These are phyloP conservation scores for Circinella minor DNA, from an alignment of 371 early-diverging fungal species.

Conservation along the genomic window DNA sequence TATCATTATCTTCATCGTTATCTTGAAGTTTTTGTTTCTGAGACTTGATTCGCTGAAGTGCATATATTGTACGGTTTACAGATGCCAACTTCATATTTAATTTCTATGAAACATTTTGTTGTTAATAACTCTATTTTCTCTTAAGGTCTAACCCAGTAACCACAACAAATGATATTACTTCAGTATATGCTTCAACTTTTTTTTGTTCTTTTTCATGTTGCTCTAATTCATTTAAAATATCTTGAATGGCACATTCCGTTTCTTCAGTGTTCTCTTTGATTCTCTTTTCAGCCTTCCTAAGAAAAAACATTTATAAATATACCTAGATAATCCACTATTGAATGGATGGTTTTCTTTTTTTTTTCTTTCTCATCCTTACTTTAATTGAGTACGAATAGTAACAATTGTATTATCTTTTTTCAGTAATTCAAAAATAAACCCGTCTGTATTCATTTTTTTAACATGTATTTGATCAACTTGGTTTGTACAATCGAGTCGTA, in stretches of 20 bases:
- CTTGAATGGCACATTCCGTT: conserved; percentile 1
- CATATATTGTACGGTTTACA: conserved; percentile 4
- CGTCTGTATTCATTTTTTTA: not conserved
- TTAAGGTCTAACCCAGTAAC: no score
- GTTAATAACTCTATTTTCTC: not conserved
- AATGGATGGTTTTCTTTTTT: no score
- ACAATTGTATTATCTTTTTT: not conserved
- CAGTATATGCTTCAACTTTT: conserved; percentile 1
- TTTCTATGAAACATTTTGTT: not conserved
- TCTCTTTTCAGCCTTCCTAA: not conserved
- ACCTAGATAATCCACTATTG: no score
- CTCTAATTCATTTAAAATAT: not conserved
- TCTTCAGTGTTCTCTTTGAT: not conserved
- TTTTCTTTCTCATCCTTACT: not conserved
- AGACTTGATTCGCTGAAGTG: not conserved
- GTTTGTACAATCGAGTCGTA: not conserved
- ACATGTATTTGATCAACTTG: not conserved
- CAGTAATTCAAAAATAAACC: not conserved
- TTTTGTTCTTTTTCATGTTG: conserved; percentile 1
- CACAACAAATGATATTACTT: not conserved
- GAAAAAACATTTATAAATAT: not conserved
- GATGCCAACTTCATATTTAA: not conserved
- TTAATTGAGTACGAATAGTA: not conserved
- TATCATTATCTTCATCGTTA: not conserved
- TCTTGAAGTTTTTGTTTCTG: not conserved